Evolutionary conservation across 2,329 filamentous ascomycete species (phyloP), one percentile per base, ranked within the genome.

Genomic region (Seiridium unicorne): DNA sequence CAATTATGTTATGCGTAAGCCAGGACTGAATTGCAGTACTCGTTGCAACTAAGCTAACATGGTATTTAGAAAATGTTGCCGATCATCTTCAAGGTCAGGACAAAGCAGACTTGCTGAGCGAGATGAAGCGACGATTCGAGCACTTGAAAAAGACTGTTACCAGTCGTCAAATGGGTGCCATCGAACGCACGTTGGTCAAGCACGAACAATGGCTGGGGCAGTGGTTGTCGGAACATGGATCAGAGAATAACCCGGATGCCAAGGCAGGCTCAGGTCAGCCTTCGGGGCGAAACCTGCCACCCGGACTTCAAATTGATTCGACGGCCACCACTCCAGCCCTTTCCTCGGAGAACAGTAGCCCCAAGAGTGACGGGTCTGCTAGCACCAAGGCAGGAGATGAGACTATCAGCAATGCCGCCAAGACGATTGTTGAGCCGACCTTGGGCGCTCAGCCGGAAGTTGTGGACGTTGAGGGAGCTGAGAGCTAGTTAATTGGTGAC

Each of bases 1-100:
- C 62, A 99, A 99, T 74, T 99, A 98, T 72, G 94, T 98, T 5
- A 90, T 98, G 63, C 94, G 93, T 96, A 86, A 87, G 92, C 87
- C 34, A 7, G 31, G 13, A 18, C n/a, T 9, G 31, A 7, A 31
- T n/a, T 31, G 9, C 48, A 54, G 10, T 36, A 35, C 4, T 11
- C 35, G 3, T n/a, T 35, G 26, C n/a, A 3, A 5, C 35, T 8
- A 32, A 63, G 71, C 73, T 72, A 61, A 75, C 62, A 10, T 18
- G 26, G 7, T 10, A 31, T 60, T 38, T 71, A 96, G 92, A 97
- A 77, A 96, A 93, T 10, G 51, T 58, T 11, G 53, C 58, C 10
- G 51, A 59, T 10, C n/a, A 44, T 5, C 47, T 62, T 11, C 78
- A 88, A 4, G 83, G 31, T 36, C 42, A 53, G 5, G 57, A 59